Evolutionary conservation across 2,329 filamentous ascomycete species (phyloP), one percentile per base, ranked within the genome.

Genomic region (Aureobasidium namibiae): DNA sequence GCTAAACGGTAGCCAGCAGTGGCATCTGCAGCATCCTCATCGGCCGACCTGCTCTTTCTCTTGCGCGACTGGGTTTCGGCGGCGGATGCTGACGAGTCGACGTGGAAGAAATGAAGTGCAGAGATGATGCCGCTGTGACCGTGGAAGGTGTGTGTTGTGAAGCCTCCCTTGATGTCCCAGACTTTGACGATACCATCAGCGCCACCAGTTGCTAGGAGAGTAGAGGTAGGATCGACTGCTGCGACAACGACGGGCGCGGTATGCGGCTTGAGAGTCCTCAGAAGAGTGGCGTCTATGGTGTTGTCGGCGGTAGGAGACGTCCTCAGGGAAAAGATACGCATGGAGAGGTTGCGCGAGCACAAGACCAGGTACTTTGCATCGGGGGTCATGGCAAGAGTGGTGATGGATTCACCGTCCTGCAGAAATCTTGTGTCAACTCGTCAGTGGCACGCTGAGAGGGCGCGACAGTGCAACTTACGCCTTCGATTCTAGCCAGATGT

Each of bases 101-200:
- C 70, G 68, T 95, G 87, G 71, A 97, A 99, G 74, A 99, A 97
- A 66, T 87, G 87, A 18, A 99, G 78, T 0, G 94, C 90, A 13
- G 94, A 96, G 4, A 99, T 84, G 23, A 99, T 82, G 10, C 94
- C 92, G 61, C 91, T 91, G 60, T 95, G 92, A 1, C 92, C 92
- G 65, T 92, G 88, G 73, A 99, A 95, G 0, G 90, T 96, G 73
- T 99, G 94, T 29, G 95, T 99, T 33, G 91, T 85, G 72, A 89
- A 97, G 23, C 94, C 94, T 45, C 87, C 90, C 52, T 81, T 80
- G 61, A 99, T 90, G 74, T 99, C 94, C 92, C 92, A 99, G 56
- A 99, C 87, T 73, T 99, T 99, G 67, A 97, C 89, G 0, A 88
- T 84, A 24, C 94, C 94, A 70, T 99, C 94, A 3, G 94, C 92